Evolutionary conservation across 805 yeast genomes (phyloP).

Genomic region (Lipomyces oligophaga): DNA sequence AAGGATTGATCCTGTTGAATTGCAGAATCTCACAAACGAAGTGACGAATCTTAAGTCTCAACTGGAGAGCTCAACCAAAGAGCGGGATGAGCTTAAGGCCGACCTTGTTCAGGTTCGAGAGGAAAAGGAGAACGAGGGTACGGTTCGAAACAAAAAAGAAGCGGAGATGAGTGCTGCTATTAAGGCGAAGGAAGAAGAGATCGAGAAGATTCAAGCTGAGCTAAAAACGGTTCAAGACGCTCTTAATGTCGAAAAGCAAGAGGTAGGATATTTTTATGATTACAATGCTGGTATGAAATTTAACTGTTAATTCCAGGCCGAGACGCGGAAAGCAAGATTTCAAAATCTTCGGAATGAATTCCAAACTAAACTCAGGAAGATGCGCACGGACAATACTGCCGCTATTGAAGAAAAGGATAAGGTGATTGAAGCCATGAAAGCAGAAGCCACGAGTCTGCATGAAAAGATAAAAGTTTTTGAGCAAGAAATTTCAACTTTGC

Average conservation of each 20-base stretch:
- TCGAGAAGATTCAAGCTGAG: slow-evolving; percentile 12
- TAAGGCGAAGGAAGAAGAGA: slow-evolving; percentile 11
- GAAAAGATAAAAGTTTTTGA: slow-evolving; percentile 16
- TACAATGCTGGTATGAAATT: neutral
- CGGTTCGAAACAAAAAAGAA: neutral
- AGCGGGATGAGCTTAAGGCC: slow-evolving; percentile 26
- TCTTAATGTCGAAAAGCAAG: slow-evolving; percentile 4
- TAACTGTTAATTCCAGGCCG: slow-evolving; percentile 12
- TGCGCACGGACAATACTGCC: slow-evolving; percentile 15
- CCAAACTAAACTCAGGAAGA: slow-evolving; percentile 27
- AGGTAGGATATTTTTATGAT: neutral
- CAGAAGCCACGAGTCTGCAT: slow-evolving; percentile 21
- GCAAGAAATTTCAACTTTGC: slow-evolving; percentile 22
- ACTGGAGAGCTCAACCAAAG: slow-evolving; percentile 4
- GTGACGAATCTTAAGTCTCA: slow-evolving; percentile 27
- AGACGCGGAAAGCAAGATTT: slow-evolving; percentile 12
- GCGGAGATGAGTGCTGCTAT: slow-evolving; percentile 3
- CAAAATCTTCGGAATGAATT: slow-evolving; percentile 31
- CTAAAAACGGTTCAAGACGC: slow-evolving; percentile 23
- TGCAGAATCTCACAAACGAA: slow-evolving; percentile 39
- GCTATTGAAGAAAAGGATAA: slow-evolving; percentile 23
- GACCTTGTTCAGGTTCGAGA: slow-evolving; percentile 29
- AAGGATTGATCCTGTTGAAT: slow-evolving; percentile 47
- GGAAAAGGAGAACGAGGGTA: slow-evolving; percentile 8
- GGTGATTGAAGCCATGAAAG: slow-evolving; percentile 26